A percentile compares a stretch with the other conserved stretches of the same genome.
phyloP scores from a whole-genome alignment of 2,329 filamentous ascomycete species.

The Aspergillus nomiae region DNA sequence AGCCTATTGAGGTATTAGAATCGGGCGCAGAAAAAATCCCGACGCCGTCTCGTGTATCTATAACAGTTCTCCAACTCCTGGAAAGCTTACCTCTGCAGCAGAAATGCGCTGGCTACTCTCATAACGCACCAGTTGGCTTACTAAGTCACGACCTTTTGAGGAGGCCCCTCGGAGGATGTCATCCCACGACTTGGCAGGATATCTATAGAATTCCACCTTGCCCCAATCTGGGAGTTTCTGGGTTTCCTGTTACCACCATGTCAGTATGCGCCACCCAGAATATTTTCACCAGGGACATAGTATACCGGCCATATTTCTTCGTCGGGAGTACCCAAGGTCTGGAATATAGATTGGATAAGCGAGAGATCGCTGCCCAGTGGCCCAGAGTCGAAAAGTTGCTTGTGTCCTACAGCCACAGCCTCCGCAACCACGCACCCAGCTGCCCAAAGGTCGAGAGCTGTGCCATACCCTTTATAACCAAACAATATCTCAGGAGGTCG shows the following conservation, averaged over 20 bases:
- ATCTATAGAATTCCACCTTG: constrained; percentile 77
- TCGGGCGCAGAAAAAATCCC: neutral
- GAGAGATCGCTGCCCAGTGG: constrained; percentile 91
- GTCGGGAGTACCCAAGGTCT: constrained; percentile 84
- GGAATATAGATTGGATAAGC: constrained; percentile 88
- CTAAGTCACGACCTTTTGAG: constrained; percentile 63
- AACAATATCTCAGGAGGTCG: constrained; percentile 89
- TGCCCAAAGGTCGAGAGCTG: constrained; percentile 84
- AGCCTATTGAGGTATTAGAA: constrained; percentile 28
- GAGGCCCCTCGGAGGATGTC: constrained; percentile 66
- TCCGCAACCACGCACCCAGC: constrained; percentile 84
- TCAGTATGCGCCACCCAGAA: constrained; percentile 6
- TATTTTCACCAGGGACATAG: constrained; percentile 8
- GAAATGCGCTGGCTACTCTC: constrained; percentile 68
- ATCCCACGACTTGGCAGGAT: constrained; percentile 68
- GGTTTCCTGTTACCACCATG: constrained; percentile 31
- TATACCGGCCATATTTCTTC: constrained; percentile 76
- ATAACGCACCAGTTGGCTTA: constrained; percentile 70
- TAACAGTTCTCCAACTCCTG: neutral
- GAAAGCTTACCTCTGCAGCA: constrained; percentile 60
- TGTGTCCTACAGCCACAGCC: constrained; percentile 57
- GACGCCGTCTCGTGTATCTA: neutral
- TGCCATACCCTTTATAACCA: constrained; percentile 72
- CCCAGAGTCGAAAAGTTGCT: constrained; percentile 78
- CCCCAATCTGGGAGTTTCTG: constrained; percentile 78